A percentile compares a stretch with the other conserved stretches of the same genome.
These are phyloP conservation scores for Penicillium soppii DNA, from an alignment of 495 filamentous ascomycete genomes.

Conservation along the genomic window DNA sequence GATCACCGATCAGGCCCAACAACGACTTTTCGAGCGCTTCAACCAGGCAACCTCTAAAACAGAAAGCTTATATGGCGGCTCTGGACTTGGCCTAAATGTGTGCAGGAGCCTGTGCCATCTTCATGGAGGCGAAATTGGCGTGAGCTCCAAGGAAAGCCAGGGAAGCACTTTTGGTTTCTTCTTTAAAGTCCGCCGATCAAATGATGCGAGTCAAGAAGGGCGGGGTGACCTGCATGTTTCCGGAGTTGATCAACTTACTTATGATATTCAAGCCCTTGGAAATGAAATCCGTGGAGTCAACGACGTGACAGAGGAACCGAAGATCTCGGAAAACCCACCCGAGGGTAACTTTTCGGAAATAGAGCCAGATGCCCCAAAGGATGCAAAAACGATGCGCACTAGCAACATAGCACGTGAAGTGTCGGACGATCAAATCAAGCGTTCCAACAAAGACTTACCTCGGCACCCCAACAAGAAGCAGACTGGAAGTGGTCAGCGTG, in stretches of 20 bases:
- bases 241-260: slow-evolving; percentile 18
- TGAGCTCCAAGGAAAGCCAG: slow-evolving; percentile 64
- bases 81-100: slow-evolving; percentile 81
- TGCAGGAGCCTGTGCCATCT: slow-evolving; percentile 74
- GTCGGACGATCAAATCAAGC: background rate
- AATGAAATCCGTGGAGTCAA: slow-evolving; percentile 15
- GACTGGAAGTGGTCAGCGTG: slow-evolving; percentile 13
- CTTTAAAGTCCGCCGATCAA: slow-evolving; percentile 55
- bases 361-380: background rate
- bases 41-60: slow-evolving; percentile 77
- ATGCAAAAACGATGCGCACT: slow-evolving; percentile 5
- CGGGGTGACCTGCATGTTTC: slow-evolving; percentile 9
- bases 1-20: slow-evolving; percentile 69
- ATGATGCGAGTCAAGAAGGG: slow-evolving; percentile 27
- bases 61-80: slow-evolving; percentile 79
- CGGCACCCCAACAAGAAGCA: background rate
- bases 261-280: slow-evolving; percentile 19
- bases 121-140: slow-evolving; percentile 82
- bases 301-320: slow-evolving; percentile 3
- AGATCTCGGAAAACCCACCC: slow-evolving; percentile 5
- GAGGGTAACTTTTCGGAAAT: slow-evolving; percentile 2
- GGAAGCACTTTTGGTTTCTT: slow-evolving; percentile 89
- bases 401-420: slow-evolving; percentile 3
- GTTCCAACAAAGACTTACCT: background rate
- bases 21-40: slow-evolving; percentile 76